These are phyloP conservation scores for Microascus cirrosus DNA, from an alignment of 2,329 filamentous ascomycete species.

Conservation along the genomic window DNA sequence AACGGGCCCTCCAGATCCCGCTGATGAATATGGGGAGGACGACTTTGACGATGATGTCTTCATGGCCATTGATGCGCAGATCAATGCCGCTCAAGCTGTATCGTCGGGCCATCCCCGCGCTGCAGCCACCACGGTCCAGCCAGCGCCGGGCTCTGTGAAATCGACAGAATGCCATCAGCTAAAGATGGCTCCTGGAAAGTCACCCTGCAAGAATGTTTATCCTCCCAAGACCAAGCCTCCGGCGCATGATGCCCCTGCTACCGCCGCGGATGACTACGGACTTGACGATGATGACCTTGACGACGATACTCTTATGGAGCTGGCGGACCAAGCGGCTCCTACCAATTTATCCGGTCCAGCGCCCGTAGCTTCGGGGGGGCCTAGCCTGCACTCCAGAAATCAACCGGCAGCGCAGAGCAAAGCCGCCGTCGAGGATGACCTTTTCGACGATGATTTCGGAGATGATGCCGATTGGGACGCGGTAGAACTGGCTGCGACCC, in stretches of 20 bases:
- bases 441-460: conserved; percentile 32
- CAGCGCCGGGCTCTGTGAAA: neutral
- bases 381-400: neutral
- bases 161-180: neutral
- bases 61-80: conserved; percentile 27
- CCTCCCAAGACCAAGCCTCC: neutral
- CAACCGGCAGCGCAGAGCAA: conserved; percentile 3
- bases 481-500: conserved; percentile 61
- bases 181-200: neutral
- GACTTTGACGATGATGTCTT: conserved; percentile 52
- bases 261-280: conserved; percentile 36
- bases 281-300: conserved; percentile 59
- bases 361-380: neutral
- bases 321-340: conserved; percentile 7
- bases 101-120: neutral
- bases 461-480: conserved; percentile 74
- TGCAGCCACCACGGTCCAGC: conserved; percentile 4
- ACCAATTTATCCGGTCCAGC: neutral
- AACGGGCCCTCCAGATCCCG: neutral
- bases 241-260: conserved; percentile 8
- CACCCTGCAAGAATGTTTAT: conserved; percentile 3
- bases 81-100: conserved; percentile 3
- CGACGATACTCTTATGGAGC: conserved; percentile 41
- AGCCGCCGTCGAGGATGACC: conserved; percentile 9
- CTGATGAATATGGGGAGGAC: conserved; percentile 40